Evolutionary conservation across 345 rosid species (phyloP).

Genomic region (Sonneratia alba): DNA sequence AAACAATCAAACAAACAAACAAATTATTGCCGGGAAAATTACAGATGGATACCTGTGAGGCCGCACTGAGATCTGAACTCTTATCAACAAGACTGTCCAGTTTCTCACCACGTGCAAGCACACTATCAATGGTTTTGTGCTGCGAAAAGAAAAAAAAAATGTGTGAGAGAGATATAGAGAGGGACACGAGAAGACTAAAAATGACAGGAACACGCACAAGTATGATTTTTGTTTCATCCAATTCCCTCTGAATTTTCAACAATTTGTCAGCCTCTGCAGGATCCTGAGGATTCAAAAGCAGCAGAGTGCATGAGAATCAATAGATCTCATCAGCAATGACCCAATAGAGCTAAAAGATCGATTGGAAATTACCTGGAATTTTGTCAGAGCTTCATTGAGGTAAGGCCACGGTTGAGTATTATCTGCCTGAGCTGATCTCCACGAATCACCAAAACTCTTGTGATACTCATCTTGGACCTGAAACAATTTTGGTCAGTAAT

Average conservation of each 20-base stretch:
- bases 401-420: slow-evolving; percentile 72
- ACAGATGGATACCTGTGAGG: slow-evolving; percentile 63
- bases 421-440: slow-evolving; percentile 63
- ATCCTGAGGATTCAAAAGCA: slow-evolving; percentile 42
- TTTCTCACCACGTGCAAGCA: slow-evolving; percentile 93
- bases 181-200: not conserved
- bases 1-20: not conserved
- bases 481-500: not conserved
- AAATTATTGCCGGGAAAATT: not conserved
- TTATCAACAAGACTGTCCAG: slow-evolving; percentile 95
- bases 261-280: slow-evolving; percentile 98
- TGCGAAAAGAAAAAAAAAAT: slow-evolving; percentile 14
- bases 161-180: not conserved
- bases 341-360: not conserved
- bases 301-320: not conserved
- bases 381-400: slow-evolving; percentile 60
- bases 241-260: slow-evolving; percentile 91
- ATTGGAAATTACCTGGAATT: slow-evolving; percentile 51
- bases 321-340: not conserved
- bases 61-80: slow-evolving; percentile 94
- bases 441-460: slow-evolving; percentile 81
- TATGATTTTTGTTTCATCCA: slow-evolving; percentile 97
- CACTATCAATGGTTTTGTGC: slow-evolving; percentile 99
- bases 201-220: slow-evolving; percentile 47
- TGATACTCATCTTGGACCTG: slow-evolving; percentile 89